Evolutionary conservation across 768 basidiomycete genomes (phyloP), one percentile per base, ranked within the genome.

Genomic region (Zangia roseola): DNA sequence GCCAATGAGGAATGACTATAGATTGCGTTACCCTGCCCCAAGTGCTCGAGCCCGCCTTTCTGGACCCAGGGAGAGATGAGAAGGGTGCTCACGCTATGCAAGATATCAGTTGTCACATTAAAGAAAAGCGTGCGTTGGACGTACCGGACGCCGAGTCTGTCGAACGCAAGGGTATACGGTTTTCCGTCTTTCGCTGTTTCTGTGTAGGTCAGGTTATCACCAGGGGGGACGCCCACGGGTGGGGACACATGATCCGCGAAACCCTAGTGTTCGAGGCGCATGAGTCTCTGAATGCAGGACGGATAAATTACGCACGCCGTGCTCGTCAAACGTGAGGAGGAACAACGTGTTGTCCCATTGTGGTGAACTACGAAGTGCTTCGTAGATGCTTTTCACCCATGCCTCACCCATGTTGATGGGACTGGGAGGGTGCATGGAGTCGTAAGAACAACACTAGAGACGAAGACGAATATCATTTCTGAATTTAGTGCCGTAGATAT

Each of bases 351-450:
- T 31, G 1, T 61, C 43, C 61, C 61, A 62, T 13, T 62, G 61
- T 30, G 61, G 61, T 10, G 61, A 62, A 13, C 19, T 52, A 0
- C 62, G 62, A 14, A 62, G 44, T 6, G 61, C 56, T 33, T 62
- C 62, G 33, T 64, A 62, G 10, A 62, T 33, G 13, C 48, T 43
- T 8, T 62, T 62, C 16, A 43, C 50, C 61, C 61, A 62, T 0
- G 55, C 53, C 43, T 62, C 61, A 20, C 62, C 62, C 53, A 42
- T 61, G 37, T 58, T 62, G 33, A 62, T 31, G 13, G 61, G 61
- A 38, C 62, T 64, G 1, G 61, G 45, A 19, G 61, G 62, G 43
- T 62, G 61, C 59, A 62, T 61, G 31, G 62, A 62, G 10, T 64
- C 52, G 31, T 62, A 62, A 2, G 1, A 6, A 21, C 62, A 62